A percentile compares a stretch with the other conserved stretches of the same genome.
These are phyloP conservation scores for Thraustotheca clavata DNA, from an alignment of 352 stramenopile genomes.

Conservation along the genomic window DNA sequence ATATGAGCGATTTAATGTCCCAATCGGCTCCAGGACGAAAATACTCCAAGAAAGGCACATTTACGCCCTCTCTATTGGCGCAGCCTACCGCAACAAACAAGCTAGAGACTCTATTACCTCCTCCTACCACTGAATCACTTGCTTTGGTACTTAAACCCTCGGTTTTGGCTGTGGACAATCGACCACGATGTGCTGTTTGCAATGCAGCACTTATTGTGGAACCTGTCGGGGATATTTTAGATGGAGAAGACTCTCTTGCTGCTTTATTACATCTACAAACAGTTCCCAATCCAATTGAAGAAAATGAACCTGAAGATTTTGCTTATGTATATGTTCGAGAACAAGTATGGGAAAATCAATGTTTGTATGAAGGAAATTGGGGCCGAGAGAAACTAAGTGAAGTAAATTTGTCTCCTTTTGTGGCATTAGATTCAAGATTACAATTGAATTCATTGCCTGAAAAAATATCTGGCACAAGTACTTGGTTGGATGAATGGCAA, in stretches of 20 bases:
- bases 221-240: neutral
- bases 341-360: slow-evolving; percentile 20
- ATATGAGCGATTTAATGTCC: neutral
- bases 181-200: slow-evolving; percentile 8
- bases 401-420: slow-evolving; percentile 1
- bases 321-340: slow-evolving; percentile 6
- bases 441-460: slow-evolving; percentile 1
- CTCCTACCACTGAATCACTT: neutral
- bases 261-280: slow-evolving; percentile 8
- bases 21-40: slow-evolving; percentile 14
- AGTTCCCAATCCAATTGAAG: slow-evolving; percentile 1
- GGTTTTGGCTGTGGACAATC: neutral
- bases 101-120: neutral
- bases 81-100: neutral
- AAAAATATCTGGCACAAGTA: neutral
- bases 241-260: neutral
- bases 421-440: neutral
- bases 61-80: neutral
- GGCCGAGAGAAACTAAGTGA: neutral
- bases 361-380: neutral
- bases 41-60: neutral
- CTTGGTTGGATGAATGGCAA: slow-evolving; percentile 59
- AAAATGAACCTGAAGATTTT: neutral
- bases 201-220: neutral
- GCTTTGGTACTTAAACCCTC: neutral